A percentile compares a stretch with the other conserved stretches of the same genome.
Conservation (phyloP, 139 green algal species). For the Tetraselmis striata region DNA sequence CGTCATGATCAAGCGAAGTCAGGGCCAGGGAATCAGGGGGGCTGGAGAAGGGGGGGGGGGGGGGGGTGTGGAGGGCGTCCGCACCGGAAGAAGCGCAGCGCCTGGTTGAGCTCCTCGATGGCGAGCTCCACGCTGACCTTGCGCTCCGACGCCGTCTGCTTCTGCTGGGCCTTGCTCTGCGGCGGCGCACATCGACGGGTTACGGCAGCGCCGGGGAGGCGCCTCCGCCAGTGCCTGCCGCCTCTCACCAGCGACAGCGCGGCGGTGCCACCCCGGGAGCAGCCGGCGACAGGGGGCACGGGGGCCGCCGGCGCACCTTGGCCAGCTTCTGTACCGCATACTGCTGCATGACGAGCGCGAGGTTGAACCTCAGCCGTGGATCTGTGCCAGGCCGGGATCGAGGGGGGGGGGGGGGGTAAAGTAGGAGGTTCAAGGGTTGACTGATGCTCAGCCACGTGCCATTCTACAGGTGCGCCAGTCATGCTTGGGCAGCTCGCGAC, state of each 20-base stretch:
- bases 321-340: not conserved
- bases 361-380: conserved; percentile 66
- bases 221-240: conserved; percentile 51
- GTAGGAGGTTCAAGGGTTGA: too few relatives aligned
- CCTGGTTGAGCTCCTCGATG: conserved; percentile 29
- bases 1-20: not conserved
- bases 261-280: not conserved
- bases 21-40: not conserved
- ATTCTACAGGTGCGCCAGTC: too few relatives aligned
- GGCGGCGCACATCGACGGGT: not conserved
- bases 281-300: not conserved
- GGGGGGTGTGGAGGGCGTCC: too few relatives aligned
- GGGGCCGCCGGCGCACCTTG: not conserved
- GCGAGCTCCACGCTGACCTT: conserved; percentile 32
- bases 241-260: conserved; percentile 53
- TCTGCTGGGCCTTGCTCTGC: conserved; percentile 35
- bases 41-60: too few relatives aligned
- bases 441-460: too few relatives aligned
- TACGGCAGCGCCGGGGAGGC: too few relatives aligned
- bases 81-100: conserved; percentile 24
- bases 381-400: conserved; percentile 19
- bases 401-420: not conserved
- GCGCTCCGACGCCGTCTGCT: conserved; percentile 33
- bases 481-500: too few relatives aligned
- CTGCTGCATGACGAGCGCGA: conserved; percentile 75